Evolutionary conservation across 805 yeast genomes (phyloP), one percentile per base, ranked within the genome.

Genomic region (Ogataea haglerorum): DNA sequence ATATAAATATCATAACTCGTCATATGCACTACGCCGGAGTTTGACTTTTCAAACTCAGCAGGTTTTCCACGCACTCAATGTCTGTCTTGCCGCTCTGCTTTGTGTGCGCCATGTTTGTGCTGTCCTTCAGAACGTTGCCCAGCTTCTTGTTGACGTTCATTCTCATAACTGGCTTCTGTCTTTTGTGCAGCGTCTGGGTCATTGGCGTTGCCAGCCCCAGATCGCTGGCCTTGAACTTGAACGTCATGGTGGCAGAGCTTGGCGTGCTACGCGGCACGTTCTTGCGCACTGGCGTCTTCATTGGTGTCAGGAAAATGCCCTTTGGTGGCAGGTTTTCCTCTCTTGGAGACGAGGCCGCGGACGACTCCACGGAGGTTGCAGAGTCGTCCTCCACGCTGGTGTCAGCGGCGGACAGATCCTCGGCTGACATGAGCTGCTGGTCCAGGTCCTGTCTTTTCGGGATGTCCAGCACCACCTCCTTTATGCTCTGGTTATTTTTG

Each of bases 61-160:
- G 61, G 54, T 67, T 67, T 35, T 68, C 64, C 14, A 68, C 69
- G 29, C 69, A 64, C 43, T 65, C 70, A 26, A 42, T 42, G 34
- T 54, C 62, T 10, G 44, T 43, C 19, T 42, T 36, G 34, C 36
- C 42, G 10, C 5, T 34, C 21, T 17, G 19, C 21, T n/a, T 39
- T 28, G 43, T 38, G 33, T 34, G 44, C n/a, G 42, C 38, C 14
- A 42, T 30, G 36, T 56, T 56, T 12, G 59, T 56, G 17, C 51
- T 43, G 34, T 57, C 60, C 36, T 43, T 51, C 29, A 54, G 41
- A 22, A 49, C 52, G 18, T 43, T 46, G 27, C 49, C 46, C 19
- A 45, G 38, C n/a, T 44, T 43, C 19, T 39, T 40, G 37, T 34
- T 40, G 30, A 43, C 38, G 28, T 31, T 54, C 29, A 57, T 39